Base-by-base conservation (phyloP, 169 alveolate species). In the Eimeria sp. region DNA sequence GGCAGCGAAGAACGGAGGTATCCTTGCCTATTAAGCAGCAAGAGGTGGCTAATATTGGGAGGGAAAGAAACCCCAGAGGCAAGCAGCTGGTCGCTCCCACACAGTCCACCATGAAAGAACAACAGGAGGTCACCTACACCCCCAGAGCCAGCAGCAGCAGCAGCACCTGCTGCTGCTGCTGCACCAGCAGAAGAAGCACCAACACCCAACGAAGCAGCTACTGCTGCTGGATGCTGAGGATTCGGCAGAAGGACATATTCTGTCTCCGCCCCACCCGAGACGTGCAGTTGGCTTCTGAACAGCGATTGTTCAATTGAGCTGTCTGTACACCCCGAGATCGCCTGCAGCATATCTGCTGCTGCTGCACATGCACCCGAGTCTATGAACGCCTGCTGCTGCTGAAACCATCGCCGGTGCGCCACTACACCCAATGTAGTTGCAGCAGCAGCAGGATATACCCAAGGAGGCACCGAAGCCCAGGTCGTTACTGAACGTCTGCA, bases 71-170 rank as follows among this genome's bases (percentile, higher is more conserved):
- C 45, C 45, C 89, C 89, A 14, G 89, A 80, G 25, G 89, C 89
- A 54, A 80, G 89, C 1, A 80, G 89, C 89, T 80, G 89, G 67
- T 80, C 89, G 65, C 89, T 80, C 45, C 89, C 89, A 49, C 89
- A 80, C 18, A 80, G 89, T 1, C 89, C 89, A 6, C 89, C 89
- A 30, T 80, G 89, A 61, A 80, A 80, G 67, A 80, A 80, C 45
- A 80, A 61, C 89, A 80, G n/a, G 43, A 49, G 40, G 67, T 80
- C 89, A 49, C 89, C 89, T n/a, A n/a, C 86, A 18, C 54, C 86
- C 25, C 11, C 25, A 1, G 30, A 67, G 11, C 63, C 63, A 54
- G 22, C 63, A 11, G 63, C 63, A 11, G 63, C 63, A 11, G 63
- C 63, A 11, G 63, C 63, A 11, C 5, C 63, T 27, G 43, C 78